phyloP scores from a whole-genome alignment of 78 protist genomes.

The Salpingoeca rosetta region DNA sequence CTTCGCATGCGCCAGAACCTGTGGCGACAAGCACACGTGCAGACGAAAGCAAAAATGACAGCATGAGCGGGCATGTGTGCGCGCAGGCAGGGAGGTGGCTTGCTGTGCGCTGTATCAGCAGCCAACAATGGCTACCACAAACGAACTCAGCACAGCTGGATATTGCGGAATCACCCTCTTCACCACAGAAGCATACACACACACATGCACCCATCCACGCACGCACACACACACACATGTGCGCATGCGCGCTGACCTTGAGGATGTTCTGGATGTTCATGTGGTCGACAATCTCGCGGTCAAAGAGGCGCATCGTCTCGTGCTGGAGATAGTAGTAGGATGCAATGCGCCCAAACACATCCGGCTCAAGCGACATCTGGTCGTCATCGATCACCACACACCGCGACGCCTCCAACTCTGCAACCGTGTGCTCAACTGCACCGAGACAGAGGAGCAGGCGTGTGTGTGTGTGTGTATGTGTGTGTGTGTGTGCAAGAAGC shows the following conservation, averaged over 20 bases:
- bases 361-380: constrained; percentile 23
- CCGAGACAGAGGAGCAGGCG: too few species aligned
- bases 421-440: not conserved
- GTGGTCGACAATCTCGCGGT: constrained; percentile 4
- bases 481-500: not conserved
- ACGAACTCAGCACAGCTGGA: too few species aligned
- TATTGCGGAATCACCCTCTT: too few species aligned
- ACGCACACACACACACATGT: not conserved
- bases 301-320: constrained; percentile 61
- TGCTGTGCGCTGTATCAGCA: too few species aligned
- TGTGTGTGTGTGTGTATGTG: not conserved
- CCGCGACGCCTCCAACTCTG: not conserved
- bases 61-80: too few species aligned
- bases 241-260: not conserved
- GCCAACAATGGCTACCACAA: too few species aligned
- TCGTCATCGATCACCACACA: constrained; percentile 7
- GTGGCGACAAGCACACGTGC: too few species aligned
- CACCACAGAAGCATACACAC: too few species aligned
- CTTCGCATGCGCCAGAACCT: constrained; percentile 40
- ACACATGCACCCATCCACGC: too few species aligned
- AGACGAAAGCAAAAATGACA: too few species aligned
- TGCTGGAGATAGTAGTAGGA: constrained; percentile 90
- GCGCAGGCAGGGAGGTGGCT: too few species aligned
- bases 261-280: constrained; percentile 35
- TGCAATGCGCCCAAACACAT: constrained; percentile 78